Evolutionary conservation across 129 eudicot genomes (phyloP), one percentile per base, ranked within the genome.

Genomic region (Flaveria brownii): DNA sequence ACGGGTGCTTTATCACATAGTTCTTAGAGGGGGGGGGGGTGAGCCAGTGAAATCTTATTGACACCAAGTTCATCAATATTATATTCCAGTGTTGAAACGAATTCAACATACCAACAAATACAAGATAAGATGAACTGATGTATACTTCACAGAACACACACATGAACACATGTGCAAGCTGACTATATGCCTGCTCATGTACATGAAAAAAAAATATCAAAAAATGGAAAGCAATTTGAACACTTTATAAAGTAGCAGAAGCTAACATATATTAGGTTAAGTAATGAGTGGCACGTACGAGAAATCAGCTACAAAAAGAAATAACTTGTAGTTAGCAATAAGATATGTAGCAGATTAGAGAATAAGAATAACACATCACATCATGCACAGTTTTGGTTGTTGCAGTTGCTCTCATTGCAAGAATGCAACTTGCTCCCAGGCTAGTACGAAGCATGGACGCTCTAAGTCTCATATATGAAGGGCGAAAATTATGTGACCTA

Each of bases 331-430:
- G 25, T 23, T 23, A 23, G 25, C 25, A 0, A 23, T 23, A 23
- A 23, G 25, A 23, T 23, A 23, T 23, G 25, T 23, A 23, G 1
- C 25, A 23, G 1, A 23, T 23, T 23, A 23, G 25, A 23, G 25
- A 0, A 23, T 23, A 23, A 23, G 25, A 23, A 23, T 23, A 93
- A 54, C 55, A 77, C 98, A 91, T 91, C 55, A 95, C 91, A 43
- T 88, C 89, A 64, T 77, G 73, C 88, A 89, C 77, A 3, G 96
- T 89, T 82, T 85, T 91, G 73, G 84, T 81, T 11, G 99, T 95
- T 69, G 99, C 96, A 25, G 99, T 95, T 84, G 99, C 99, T 72
- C 96, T 95, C 99, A 95, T 95, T 70, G 99, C 99, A 81, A 95
- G 92, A 84, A 89, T 73, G 82, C 97, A 86, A 47, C 81, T 73